Base-by-base conservation (phyloP, 495 filamentous ascomycete genomes). In the Friedmanniomyces simplex region DNA sequence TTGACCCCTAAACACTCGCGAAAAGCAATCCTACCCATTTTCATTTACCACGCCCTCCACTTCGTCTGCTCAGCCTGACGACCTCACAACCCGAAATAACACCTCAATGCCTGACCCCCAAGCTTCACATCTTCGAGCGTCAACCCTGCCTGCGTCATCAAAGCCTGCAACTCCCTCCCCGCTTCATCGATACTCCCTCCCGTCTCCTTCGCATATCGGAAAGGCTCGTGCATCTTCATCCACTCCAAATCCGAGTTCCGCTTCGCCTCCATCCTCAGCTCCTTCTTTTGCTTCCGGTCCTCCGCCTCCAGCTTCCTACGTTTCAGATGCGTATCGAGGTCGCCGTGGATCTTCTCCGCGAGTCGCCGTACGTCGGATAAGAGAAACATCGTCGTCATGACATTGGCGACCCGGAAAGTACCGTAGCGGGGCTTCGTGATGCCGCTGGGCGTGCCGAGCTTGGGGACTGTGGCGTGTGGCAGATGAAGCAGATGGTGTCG, bases 301-400 rank as follows among this genome's bases (percentile, higher is more conserved):
- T 46, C 22, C 6, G 24, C 41, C 16, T 16, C 43, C 18, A 2
- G 10, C 43, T 32, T 14, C 34, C 46, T 49, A 41, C 20, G 11
- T 6, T 1, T 14, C 43, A 20, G 24, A 41, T 61, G 28, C 34
- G 5, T 26, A 26, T 58, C 53, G 1, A 53, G 10, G 53, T 62
- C 54, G 0, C 59, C 59, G 30, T 62, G 50, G 8, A 55, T 21
- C 8, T 10, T 7, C 10, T 48, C n/a, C 4, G 59, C 59, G 18
- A 58, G 50, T 4, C 37, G 16, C 49, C 20, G 8, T 25, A 62
- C 59, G 13, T 62, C 59, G n/a, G 8, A 1, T 1, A 21, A 2
- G 5, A 62, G 24, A 30, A 58, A 62, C 59, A 62, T 62, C 12
- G 59, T 62, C 10, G 59, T 54, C 11, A 16, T 16, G 1, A 54